Evolutionary conservation across 345 rosid species (phyloP).

Genomic region (Combretum micranthum): DNA sequence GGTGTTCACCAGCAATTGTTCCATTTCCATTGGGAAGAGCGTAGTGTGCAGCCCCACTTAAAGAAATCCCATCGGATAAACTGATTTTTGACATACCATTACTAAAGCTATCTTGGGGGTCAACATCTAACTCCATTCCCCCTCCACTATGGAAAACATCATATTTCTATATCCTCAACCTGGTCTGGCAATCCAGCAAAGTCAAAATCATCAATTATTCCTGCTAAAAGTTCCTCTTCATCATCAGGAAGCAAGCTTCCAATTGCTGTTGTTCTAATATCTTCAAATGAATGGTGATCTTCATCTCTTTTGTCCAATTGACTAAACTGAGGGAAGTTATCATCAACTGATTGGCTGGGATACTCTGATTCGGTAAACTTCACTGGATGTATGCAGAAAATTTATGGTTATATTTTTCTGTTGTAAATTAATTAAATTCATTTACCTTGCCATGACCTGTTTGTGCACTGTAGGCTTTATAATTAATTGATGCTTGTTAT

Average conservation of each 20-base stretch:
- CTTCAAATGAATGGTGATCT: slow-evolving; percentile 41
- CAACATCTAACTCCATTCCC: slow-evolving; percentile 79
- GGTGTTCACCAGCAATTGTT: slow-evolving; percentile 82
- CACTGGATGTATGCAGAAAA: slow-evolving; percentile 40
- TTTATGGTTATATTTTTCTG: slow-evolving; percentile 4
- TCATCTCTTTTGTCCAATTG: slow-evolving; percentile 35
- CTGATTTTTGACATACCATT: slow-evolving; percentile 39
- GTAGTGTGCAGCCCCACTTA: slow-evolving; percentile 37
- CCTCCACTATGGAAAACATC: slow-evolving; percentile 84
- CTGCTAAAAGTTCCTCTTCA: slow-evolving; percentile 84
- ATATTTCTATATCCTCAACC: slow-evolving; percentile 69
- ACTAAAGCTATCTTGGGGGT: slow-evolving; percentile 43
- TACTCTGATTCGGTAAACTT: slow-evolving; percentile 45
- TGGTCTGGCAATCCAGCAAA: slow-evolving; percentile 50
- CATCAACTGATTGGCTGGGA: slow-evolving; percentile 37
- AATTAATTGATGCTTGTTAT: no score
- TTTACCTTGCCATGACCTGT: no score
- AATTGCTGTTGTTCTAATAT: slow-evolving; percentile 37
- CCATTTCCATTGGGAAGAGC: slow-evolving; percentile 55
- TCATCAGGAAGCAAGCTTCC: slow-evolving; percentile 68
- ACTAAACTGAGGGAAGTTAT: slow-evolving; percentile 34
- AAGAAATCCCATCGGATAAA: slow-evolving; percentile 43
- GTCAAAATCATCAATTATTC: slow-evolving; percentile 69
- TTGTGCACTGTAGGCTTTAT: no score
- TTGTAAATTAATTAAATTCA: no score